These are phyloP conservation scores for Coemansia reversa DNA, from an alignment of 192 early-diverging fungal species.

Conservation along the genomic window DNA sequence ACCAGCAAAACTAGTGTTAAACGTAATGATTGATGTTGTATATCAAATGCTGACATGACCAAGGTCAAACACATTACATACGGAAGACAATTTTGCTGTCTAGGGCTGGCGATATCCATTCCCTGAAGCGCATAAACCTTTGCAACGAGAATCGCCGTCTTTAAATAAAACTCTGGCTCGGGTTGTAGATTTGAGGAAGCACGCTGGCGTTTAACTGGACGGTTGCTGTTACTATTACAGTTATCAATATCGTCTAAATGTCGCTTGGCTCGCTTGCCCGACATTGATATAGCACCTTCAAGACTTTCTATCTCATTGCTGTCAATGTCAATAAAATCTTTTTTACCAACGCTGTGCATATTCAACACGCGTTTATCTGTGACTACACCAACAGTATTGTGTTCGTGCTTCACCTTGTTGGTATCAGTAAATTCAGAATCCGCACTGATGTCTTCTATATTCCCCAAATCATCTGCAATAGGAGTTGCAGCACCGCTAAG, in stretches of 20 bases:
- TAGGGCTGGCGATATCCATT: slow-evolving; percentile 5
- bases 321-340: background rate
- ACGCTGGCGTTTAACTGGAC: slow-evolving; percentile 9
- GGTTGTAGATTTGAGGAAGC: background rate
- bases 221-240: background rate
- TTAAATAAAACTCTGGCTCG: slow-evolving; percentile 28
- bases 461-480: background rate
- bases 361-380: background rate
- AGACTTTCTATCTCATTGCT: background rate
- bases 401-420: background rate
- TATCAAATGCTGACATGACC: slow-evolving; percentile 41
- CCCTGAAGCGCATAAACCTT: slow-evolving; percentile 28
- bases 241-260: background rate
- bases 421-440: background rate
- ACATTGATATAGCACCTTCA: background rate
- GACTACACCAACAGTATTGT: background rate
- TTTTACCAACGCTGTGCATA: background rate
- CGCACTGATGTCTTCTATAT: slow-evolving; percentile 6
- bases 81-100: slow-evolving; percentile 5
- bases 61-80: slow-evolving; percentile 29
- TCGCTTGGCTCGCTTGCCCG: slow-evolving; percentile 4
- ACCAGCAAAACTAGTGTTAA: slow-evolving; percentile 24
- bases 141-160: slow-evolving; percentile 34
- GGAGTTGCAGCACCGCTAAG: background rate
- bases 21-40: slow-evolving; percentile 22